Evolutionary conservation across 2,329 filamentous ascomycete species (phyloP).

Genomic region (Cladosporium velox): DNA sequence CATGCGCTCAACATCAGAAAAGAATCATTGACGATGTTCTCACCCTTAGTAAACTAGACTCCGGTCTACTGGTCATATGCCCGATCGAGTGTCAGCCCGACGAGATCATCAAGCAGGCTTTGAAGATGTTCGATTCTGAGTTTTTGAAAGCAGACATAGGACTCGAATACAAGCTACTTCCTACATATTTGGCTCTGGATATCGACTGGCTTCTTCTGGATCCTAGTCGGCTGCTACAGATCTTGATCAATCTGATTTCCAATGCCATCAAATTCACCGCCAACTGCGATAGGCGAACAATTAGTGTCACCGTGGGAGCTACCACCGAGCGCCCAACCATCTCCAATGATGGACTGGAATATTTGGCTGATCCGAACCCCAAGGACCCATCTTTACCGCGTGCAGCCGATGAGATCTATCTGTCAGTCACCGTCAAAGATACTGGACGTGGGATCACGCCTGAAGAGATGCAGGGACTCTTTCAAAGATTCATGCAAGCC

Average conservation of each 20-base stretch:
- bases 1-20: slow-evolving; percentile 37
- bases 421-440: slow-evolving; percentile 42
- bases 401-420: slow-evolving; percentile 22
- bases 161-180: slow-evolving; percentile 30
- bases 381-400: not conserved
- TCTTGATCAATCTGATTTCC: slow-evolving; percentile 47
- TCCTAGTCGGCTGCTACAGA: slow-evolving; percentile 36
- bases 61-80: slow-evolving; percentile 40
- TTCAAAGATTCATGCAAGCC: slow-evolving; percentile 70
- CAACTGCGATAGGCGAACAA: slow-evolving; percentile 36
- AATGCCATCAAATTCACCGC: slow-evolving; percentile 53
- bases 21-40: slow-evolving; percentile 52
- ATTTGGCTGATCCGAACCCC: slow-evolving; percentile 8
- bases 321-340: slow-evolving; percentile 6
- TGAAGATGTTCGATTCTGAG: slow-evolving; percentile 40
- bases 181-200: not conserved
- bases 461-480: slow-evolving; percentile 53
- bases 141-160: slow-evolving; percentile 39
- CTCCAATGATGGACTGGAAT: slow-evolving; percentile 7
- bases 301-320: slow-evolving; percentile 36
- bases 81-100: slow-evolving; percentile 39
- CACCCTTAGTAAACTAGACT: slow-evolving; percentile 44
- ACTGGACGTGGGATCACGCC: slow-evolving; percentile 44
- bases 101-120: slow-evolving; percentile 38
- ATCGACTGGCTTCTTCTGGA: slow-evolving; percentile 33